Conservation (phyloP, 2,329 filamentous ascomycete genomes). For the Paraphaeosphaeria sporulosa region DNA sequence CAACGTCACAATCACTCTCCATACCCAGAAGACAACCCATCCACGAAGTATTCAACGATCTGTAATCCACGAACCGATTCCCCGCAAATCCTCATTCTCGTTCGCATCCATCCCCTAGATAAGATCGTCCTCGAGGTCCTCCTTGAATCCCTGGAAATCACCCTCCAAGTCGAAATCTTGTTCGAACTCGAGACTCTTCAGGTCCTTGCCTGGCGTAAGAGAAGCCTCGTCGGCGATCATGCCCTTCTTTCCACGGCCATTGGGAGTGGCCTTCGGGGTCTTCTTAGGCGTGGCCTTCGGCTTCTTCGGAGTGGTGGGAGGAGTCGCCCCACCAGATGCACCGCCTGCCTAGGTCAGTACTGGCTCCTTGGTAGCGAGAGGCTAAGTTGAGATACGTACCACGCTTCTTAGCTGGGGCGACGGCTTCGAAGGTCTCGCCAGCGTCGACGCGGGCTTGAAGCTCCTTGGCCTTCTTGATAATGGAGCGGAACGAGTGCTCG, state of each 20-base stretch:
- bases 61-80: not conserved
- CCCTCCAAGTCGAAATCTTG: not conserved
- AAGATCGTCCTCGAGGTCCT: not conserved
- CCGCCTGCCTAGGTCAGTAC: conserved; percentile 10
- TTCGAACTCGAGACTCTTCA: not conserved
- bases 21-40: not conserved
- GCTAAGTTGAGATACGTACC: conserved; percentile 21
- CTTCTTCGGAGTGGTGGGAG: conserved; percentile 32
- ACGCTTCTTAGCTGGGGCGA: conserved; percentile 32
- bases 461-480: conserved; percentile 36
- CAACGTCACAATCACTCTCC: not conserved
- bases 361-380: not conserved
- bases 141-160: not conserved
- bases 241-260: conserved; percentile 26
- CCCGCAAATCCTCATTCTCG: not conserved
- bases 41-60: not conserved
- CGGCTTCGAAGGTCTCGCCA: conserved; percentile 34
- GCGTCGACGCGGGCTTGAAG: conserved; percentile 34
- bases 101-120: not conserved
- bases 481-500: conserved; percentile 36
- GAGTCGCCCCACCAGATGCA: conserved; percentile 1
- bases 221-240: not conserved
- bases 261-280: conserved; percentile 20
- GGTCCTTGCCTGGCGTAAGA: conserved; percentile 4
- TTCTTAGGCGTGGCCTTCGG: conserved; percentile 25